These are phyloP conservation scores for Ascochyta fabae DNA, from an alignment of 2,329 filamentous ascomycete species.

Conservation along the genomic window DNA sequence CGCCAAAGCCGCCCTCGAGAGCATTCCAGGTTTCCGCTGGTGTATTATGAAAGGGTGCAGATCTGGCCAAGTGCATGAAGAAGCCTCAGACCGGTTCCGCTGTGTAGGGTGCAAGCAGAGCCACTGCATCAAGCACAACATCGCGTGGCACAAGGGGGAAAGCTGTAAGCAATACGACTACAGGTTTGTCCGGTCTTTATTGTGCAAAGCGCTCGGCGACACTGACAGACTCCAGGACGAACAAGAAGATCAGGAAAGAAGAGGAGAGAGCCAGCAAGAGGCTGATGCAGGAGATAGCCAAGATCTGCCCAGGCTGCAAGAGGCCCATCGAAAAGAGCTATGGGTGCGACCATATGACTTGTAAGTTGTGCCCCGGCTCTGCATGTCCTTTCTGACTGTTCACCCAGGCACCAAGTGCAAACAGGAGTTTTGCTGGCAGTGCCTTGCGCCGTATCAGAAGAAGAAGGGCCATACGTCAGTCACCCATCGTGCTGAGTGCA, in stretches of 20 bases:
- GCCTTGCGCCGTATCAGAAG: conserved; percentile 35
- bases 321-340: conserved; percentile 49
- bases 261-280: conserved; percentile 40
- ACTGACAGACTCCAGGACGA: conserved; percentile 20
- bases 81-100: conserved; percentile 51
- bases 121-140: conserved; percentile 47
- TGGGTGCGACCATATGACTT: conserved; percentile 53
- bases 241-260: conserved; percentile 31
- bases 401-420: conserved; percentile 44
- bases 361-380: conserved; percentile 22
- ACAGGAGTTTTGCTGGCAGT: conserved; percentile 52
- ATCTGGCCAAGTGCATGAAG: conserved; percentile 60
- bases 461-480: background rate
- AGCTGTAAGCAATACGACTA: conserved; percentile 51
- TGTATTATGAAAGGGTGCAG: conserved; percentile 59
- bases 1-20: conserved; percentile 53
- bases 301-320: conserved; percentile 50
- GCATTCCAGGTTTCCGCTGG: conserved; percentile 58
- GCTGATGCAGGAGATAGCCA: conserved; percentile 41
- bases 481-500: background rate
- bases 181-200: conserved; percentile 22
- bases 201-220: background rate
- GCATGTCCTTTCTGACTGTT: background rate
- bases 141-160: conserved; percentile 49
- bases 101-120: conserved; percentile 46